Conservation (phyloP, 176 grass and related monocot species). For the Oryza glumipatula region DNA sequence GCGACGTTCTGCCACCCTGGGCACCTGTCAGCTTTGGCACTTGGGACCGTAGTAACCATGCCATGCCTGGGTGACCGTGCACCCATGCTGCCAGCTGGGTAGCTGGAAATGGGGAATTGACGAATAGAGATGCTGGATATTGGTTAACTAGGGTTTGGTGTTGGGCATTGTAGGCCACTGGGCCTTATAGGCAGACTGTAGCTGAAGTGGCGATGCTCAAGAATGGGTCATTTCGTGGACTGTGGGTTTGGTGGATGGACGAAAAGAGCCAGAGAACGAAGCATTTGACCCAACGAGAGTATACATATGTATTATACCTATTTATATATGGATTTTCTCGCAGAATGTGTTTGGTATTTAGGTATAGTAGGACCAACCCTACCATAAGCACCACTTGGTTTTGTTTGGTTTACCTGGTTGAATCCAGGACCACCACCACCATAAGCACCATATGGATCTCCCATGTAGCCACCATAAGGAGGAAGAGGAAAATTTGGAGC, state of each 20-base stretch:
- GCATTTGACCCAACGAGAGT: neutral
- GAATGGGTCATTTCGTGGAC: neutral
- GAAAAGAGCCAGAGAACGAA: neutral
- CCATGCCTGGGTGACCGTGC: too few species aligned
- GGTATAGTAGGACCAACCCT: neutral
- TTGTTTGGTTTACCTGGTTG: constrained; percentile 62
- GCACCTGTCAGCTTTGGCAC: too few species aligned
- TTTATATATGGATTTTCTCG: neutral
- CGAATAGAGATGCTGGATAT: too few species aligned
- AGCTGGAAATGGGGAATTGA: too few species aligned
- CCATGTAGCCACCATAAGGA: constrained; percentile 64
- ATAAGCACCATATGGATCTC: constrained; percentile 90
- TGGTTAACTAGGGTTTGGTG: too few species aligned
- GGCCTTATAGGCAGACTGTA: neutral
- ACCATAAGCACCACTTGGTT: neutral
- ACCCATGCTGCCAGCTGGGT: too few species aligned
- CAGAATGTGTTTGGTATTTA: neutral
- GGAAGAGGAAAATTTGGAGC: constrained; percentile 63
- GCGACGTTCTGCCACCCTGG: too few species aligned
- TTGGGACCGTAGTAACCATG: too few species aligned
- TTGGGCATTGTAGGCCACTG: too few species aligned
- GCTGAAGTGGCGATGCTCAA: neutral
- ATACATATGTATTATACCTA: neutral
- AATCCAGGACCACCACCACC: constrained; percentile 71
- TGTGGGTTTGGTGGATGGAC: neutral